phyloP scores from a whole-genome alignment of 2,329 filamentous ascomycete species.

The Salinomyces thailandicus region DNA sequence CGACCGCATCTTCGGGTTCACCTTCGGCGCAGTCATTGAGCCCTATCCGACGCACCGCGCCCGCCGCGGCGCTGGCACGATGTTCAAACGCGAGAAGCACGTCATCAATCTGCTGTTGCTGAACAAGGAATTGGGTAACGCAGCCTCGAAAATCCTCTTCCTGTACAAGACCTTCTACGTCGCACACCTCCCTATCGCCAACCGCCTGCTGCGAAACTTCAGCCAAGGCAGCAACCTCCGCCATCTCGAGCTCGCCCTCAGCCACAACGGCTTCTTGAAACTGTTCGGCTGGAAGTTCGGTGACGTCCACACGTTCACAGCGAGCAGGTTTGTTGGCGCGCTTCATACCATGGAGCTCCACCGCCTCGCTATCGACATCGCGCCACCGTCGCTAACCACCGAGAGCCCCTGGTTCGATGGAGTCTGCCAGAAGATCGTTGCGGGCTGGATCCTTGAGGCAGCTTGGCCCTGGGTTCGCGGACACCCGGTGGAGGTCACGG shows the following conservation, averaged over 20 bases:
- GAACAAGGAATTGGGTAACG: no score
- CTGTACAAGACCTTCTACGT: conserved; percentile 11
- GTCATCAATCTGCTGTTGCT: no score
- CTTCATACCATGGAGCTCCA: conserved; percentile 11
- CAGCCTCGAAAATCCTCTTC: conserved; percentile 15
- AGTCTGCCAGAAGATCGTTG: conserved; percentile 16
- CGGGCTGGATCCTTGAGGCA: conserved; percentile 15
- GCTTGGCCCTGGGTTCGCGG: conserved; percentile 16
- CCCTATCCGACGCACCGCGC: conserved; percentile 7
- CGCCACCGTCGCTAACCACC: conserved; percentile 2
- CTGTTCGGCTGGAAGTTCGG: conserved; percentile 15
- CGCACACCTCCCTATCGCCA: conserved; percentile 8
- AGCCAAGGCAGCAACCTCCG: conserved; percentile 9
- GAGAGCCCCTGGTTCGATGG: conserved; percentile 3
- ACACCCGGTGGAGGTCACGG: conserved; percentile 16
- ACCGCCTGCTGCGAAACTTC: conserved; percentile 8
- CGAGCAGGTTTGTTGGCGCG: neutral
- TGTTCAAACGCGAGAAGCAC: no score
- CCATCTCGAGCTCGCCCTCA: conserved; percentile 14
- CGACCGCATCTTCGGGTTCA: conserved; percentile 12
- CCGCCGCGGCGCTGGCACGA: neutral
- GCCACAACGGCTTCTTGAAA: conserved; percentile 12
- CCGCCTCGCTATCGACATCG: conserved; percentile 11
- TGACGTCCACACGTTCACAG: neutral
- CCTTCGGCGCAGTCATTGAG: conserved; percentile 6